A percentile compares a stretch with the other conserved stretches of the same genome.
Evolutionary conservation across 345 rosid species (phyloP).

Genomic region (Lagerstroemia speciosa): DNA sequence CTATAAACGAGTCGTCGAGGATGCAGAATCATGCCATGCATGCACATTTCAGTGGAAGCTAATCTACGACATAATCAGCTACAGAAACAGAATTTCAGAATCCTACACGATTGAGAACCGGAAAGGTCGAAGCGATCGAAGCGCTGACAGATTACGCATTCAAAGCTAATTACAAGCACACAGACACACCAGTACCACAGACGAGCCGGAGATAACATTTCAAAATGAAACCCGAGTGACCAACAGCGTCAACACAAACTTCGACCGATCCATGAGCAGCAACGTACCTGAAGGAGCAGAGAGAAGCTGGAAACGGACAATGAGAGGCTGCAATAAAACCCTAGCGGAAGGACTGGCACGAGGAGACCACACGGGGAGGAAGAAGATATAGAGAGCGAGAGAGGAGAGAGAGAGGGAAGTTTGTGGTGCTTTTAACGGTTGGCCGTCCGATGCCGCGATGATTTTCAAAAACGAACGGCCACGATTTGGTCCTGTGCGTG

Average conservation of each 20-base stretch:
- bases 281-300: not conserved
- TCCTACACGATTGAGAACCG: not conserved
- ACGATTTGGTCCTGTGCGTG: not conserved
- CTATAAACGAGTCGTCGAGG: too few species aligned
- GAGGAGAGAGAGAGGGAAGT: not conserved
- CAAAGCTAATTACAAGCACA: not conserved
- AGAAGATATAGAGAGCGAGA: not conserved
- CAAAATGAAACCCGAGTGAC: not conserved
- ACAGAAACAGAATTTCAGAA: not conserved
- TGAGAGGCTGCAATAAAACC: not conserved
- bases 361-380: not conserved
- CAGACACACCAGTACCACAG: not conserved
- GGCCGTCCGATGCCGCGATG: not conserved
- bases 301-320: not conserved
- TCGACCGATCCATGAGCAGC: not conserved
- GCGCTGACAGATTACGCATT: not conserved
- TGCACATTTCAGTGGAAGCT: not conserved
- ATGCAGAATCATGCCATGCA: not conserved
- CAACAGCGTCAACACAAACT: not conserved
- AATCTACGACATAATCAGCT: not conserved
- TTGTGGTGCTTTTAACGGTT: not conserved
- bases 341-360: not conserved
- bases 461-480: not conserved
- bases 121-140: not conserved
- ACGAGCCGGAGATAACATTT: not conserved